Conservation (phyloP, 2,329 filamentous ascomycete genomes). For the Colletotrichum phormii region DNA sequence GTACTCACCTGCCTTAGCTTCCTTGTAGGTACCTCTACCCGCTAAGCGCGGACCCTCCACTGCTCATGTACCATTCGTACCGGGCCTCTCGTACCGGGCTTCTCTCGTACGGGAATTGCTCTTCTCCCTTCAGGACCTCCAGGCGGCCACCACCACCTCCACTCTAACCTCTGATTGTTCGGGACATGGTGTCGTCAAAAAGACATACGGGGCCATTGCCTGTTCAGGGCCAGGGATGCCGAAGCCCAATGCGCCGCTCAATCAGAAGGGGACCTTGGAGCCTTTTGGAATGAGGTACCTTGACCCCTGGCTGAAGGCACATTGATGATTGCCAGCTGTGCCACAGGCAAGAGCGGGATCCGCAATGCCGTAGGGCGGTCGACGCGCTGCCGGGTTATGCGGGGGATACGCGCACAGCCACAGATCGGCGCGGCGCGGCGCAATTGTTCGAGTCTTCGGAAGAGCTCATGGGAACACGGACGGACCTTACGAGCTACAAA, state of each 20-base stretch:
- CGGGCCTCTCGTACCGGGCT: no score
- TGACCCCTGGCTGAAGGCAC: background rate
- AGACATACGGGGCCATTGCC: constrained; percentile 24
- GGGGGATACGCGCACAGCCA: constrained; percentile 33
- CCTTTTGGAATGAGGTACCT: background rate
- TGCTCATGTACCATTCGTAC: no score
- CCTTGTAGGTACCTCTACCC: background rate
- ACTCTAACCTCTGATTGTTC: background rate
- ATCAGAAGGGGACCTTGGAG: background rate
- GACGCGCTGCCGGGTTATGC: constrained; percentile 7
- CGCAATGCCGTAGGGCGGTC: constrained; percentile 2
- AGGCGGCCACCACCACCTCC: background rate
- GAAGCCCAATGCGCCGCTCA: constrained; percentile 2
- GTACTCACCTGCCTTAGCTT: background rate
- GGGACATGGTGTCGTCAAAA: constrained; percentile 41
- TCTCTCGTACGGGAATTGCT: constrained; percentile 13
- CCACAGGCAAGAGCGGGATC: constrained; percentile 25
- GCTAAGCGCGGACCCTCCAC: background rate
- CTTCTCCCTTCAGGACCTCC: constrained; percentile 22
- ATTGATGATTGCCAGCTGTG: background rate
- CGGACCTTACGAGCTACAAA: background rate
- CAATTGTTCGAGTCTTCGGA: background rate
- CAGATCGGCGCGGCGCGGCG: constrained; percentile 27
- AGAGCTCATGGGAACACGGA: background rate
- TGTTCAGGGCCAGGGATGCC: constrained; percentile 25